Percentiles rank a stretch among this genome's conserved stretches.
Conservation (phyloP, 2,329 filamentous ascomycete genomes). For the Pseudovirgaria hyperparasitica region DNA sequence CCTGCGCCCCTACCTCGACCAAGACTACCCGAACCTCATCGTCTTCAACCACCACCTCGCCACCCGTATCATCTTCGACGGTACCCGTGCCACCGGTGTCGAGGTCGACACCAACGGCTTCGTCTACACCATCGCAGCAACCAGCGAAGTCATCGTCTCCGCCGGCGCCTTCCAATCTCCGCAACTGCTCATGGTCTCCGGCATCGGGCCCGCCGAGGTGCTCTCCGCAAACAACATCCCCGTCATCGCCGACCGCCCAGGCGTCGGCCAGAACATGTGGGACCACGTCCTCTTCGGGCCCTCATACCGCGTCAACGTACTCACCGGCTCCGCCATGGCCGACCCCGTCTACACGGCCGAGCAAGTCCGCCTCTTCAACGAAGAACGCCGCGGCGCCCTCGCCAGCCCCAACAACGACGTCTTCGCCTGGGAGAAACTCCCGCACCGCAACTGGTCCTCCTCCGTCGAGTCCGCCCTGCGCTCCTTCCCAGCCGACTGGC, state of each 20-base stretch:
- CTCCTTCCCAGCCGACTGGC: slow-evolving; percentile 8
- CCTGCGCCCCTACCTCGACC: slow-evolving; percentile 7
- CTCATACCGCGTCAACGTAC: slow-evolving; percentile 6
- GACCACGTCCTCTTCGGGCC: slow-evolving; percentile 14
- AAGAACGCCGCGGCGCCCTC: slow-evolving; percentile 8
- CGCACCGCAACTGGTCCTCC: neutral
- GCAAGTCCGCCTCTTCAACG: slow-evolving; percentile 5
- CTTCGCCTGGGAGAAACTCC: slow-evolving; percentile 7
- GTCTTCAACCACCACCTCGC: slow-evolving; percentile 58
- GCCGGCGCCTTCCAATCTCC: slow-evolving; percentile 23
- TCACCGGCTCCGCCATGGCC: slow-evolving; percentile 6
- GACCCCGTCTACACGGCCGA: slow-evolving; percentile 5
- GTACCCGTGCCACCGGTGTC: slow-evolving; percentile 7
- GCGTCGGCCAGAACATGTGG: slow-evolving; percentile 13
- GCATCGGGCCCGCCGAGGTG: slow-evolving; percentile 18
- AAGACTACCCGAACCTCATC: slow-evolving; percentile 7
- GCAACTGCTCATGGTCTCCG: slow-evolving; percentile 28
- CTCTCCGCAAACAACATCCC: slow-evolving; percentile 13
- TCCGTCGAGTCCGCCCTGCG: neutral
- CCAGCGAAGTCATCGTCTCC: slow-evolving; percentile 15
- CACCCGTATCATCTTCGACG: slow-evolving; percentile 9
- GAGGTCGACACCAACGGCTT: slow-evolving; percentile 6
- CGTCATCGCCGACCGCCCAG: slow-evolving; percentile 9
- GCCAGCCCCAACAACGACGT: slow-evolving; percentile 8
- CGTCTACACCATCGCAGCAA: slow-evolving; percentile 10